Evolutionary conservation across 306 rosid genomes (phyloP).

Genomic region (Herpetospermum pedunculosum): DNA sequence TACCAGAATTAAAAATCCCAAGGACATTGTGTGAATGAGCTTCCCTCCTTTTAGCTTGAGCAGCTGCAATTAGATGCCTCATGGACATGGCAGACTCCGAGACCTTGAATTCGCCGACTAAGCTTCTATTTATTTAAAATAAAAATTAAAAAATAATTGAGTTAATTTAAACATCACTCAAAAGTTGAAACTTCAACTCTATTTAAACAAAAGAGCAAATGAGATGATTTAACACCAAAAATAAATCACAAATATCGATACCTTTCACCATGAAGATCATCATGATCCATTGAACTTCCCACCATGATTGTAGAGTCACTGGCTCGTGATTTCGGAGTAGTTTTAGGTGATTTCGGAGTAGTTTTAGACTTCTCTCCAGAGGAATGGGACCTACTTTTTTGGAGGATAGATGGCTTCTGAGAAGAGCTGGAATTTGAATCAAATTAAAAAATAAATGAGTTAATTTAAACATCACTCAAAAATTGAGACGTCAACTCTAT

Average conservation of each 20-base stretch:
- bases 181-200: constrained; percentile 39
- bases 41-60: constrained; percentile 80
- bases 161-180: constrained; percentile 35
- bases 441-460: no score
- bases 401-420: constrained; percentile 40
- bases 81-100: constrained; percentile 57
- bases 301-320: constrained; percentile 31
- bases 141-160: constrained; percentile 1
- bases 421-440: constrained; percentile 25
- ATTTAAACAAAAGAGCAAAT: constrained; percentile 3
- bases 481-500: no score
- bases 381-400: constrained; percentile 35
- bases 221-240: not conserved
- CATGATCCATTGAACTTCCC: constrained; percentile 38
- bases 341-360: constrained; percentile 33
- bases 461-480: no score
- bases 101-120: constrained; percentile 33
- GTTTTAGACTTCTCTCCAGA: constrained; percentile 52
- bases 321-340: no score
- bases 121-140: not conserved
- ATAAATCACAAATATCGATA: constrained; percentile 16
- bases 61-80: constrained; percentile 91
- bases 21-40: constrained; percentile 45
- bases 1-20: constrained; percentile 31
- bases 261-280: constrained; percentile 53